These are phyloP conservation scores for Syzygium aromaticum DNA, from an alignment of 345 rosid genomes.

Conservation along the genomic window DNA sequence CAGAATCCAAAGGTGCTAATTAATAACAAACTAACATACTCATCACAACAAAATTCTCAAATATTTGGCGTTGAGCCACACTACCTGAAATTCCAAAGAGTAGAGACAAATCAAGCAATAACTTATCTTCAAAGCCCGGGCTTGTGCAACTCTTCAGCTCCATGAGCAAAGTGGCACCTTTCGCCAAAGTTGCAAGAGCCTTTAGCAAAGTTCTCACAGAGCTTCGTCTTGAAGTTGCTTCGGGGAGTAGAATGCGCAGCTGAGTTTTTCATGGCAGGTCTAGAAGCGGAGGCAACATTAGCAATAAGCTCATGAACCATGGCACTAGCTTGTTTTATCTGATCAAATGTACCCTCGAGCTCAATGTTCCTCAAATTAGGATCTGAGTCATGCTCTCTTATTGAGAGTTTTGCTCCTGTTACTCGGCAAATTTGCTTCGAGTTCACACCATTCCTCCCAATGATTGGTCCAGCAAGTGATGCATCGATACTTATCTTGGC, in stretches of 20 bases:
- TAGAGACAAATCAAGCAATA: background rate
- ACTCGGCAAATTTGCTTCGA: slow-evolving; percentile 83
- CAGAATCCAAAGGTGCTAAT: background rate
- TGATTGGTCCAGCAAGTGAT: slow-evolving; percentile 88
- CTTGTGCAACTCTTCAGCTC: slow-evolving; percentile 60
- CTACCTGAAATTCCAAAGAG: background rate
- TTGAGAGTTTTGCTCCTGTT: slow-evolving; percentile 87
- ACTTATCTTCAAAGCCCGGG: slow-evolving; percentile 16
- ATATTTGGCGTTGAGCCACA: background rate
- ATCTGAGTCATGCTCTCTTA: slow-evolving; percentile 76
- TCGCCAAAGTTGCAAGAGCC: slow-evolving; percentile 87
- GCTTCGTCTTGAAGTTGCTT: slow-evolving; percentile 73
- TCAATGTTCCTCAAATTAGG: slow-evolving; percentile 81
- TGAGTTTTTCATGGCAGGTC: slow-evolving; percentile 22
- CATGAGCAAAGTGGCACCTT: slow-evolving; percentile 90
- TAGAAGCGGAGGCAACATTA: slow-evolving; percentile 46
- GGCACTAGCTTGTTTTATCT: slow-evolving; percentile 91
- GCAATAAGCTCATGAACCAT: slow-evolving; percentile 87
- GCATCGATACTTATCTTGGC: slow-evolving; percentile 91
- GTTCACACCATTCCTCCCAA: slow-evolving; percentile 89
- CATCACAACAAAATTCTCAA: background rate
- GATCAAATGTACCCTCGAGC: slow-evolving; percentile 93
- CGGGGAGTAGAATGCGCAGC: slow-evolving; percentile 7
- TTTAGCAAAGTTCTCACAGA: slow-evolving; percentile 65
- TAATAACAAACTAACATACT: background rate